phyloP scores from a whole-genome alignment of 2,329 filamentous ascomycete genomes.

The Diplodia sapinea region DNA sequence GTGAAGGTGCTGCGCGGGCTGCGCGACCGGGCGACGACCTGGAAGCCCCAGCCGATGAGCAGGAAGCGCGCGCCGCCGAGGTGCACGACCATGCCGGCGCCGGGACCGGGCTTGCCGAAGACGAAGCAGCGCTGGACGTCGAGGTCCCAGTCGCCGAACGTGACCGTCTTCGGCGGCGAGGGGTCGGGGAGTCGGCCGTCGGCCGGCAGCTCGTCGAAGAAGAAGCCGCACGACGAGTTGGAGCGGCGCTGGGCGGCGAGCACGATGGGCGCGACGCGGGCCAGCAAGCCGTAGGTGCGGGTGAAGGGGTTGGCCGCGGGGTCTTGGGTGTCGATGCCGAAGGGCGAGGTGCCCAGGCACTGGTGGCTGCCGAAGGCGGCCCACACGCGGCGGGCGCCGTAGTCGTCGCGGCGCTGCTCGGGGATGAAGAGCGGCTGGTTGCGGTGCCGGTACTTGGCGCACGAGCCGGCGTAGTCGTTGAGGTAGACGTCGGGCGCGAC shows the following conservation, averaged over 20 bases:
- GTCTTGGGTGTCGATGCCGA: constrained; percentile 52
- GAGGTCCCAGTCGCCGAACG: constrained; percentile 47
- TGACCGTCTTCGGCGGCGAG: constrained; percentile 40
- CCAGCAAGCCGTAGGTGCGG: constrained; percentile 51
- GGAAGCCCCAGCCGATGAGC: constrained; percentile 55
- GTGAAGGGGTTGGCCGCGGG: constrained; percentile 44
- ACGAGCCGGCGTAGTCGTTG: constrained; percentile 55
- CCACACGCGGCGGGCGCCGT: constrained; percentile 53
- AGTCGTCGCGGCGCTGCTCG: constrained; percentile 58
- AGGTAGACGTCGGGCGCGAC: constrained; percentile 58
- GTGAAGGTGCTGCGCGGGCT: constrained; percentile 46
- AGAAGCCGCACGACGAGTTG: constrained; percentile 50
- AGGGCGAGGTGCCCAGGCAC: constrained; percentile 49
- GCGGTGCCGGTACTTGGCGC: constrained; percentile 52
- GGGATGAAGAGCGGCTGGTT: constrained; percentile 58
- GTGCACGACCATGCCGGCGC: constrained; percentile 53
- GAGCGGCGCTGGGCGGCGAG: constrained; percentile 50
- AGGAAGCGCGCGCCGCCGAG: constrained; percentile 49
- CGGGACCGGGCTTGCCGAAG: constrained; percentile 52
- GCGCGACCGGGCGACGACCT: constrained; percentile 41
- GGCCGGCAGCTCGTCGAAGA: constrained; percentile 48
- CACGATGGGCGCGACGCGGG: constrained; percentile 44
- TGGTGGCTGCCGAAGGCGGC: constrained; percentile 50
- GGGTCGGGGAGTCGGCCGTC: constrained; percentile 37
- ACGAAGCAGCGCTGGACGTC: constrained; percentile 54